Evolutionary conservation across 2,329 filamentous ascomycete species (phyloP).

Genomic region (Diaporthe sp.): DNA sequence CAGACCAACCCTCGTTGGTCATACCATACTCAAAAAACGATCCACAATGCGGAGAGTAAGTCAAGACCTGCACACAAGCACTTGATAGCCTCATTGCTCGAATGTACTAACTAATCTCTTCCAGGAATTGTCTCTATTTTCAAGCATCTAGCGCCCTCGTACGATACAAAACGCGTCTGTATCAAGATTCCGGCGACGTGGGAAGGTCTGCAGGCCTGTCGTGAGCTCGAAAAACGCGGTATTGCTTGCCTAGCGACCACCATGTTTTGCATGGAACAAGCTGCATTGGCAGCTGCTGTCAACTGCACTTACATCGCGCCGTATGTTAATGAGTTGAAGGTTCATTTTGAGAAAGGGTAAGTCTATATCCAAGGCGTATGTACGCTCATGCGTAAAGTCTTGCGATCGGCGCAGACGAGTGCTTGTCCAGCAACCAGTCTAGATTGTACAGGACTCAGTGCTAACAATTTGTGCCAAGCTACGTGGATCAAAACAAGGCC

Average conservation of each 20-base stretch:
- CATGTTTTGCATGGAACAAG: slow-evolving; percentile 73
- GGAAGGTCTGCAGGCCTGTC: slow-evolving; percentile 73
- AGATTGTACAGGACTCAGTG: neutral
- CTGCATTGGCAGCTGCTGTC: slow-evolving; percentile 67
- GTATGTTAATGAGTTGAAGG: slow-evolving; percentile 75
- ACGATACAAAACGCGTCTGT: slow-evolving; percentile 64
- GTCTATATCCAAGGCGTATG: slow-evolving; percentile 33
- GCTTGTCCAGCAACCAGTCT: neutral
- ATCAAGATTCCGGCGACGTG: slow-evolving; percentile 75
- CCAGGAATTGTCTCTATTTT: slow-evolving; percentile 65
- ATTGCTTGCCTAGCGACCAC: slow-evolving; percentile 73
- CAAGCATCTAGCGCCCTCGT: slow-evolving; percentile 55
- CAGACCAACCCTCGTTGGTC: slow-evolving; percentile 70
- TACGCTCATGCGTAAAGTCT: neutral
- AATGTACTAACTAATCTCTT: neutral
- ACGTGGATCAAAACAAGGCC: slow-evolving; percentile 61
- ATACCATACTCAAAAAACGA: slow-evolving; percentile 61
- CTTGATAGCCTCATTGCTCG: neutral
- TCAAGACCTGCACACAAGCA: neutral
- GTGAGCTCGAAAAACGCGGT: slow-evolving; percentile 62
- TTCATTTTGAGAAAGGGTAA: slow-evolving; percentile 68
- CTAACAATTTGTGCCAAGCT: slow-evolving; percentile 48
- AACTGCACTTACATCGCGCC: slow-evolving; percentile 74
- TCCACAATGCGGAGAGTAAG: slow-evolving; percentile 65
- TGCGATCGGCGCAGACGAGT: neutral